Percentiles rank a stretch among this genome's conserved stretches.
Conservation (phyloP, 2,329 filamentous ascomycete species). For the Ambrosiella xylebori region DNA sequence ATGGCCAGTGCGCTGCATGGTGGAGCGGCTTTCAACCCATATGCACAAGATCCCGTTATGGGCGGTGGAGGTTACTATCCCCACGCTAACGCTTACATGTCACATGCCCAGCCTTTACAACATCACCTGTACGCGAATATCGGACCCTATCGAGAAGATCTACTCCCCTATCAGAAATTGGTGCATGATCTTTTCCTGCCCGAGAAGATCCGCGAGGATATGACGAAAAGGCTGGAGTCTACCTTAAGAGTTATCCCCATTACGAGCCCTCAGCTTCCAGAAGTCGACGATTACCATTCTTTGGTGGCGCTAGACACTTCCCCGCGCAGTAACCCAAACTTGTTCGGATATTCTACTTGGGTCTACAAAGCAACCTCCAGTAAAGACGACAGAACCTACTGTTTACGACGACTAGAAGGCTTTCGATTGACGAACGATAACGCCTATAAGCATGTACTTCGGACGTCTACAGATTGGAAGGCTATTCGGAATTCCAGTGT, state of each 20-base stretch:
- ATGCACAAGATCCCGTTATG: slow-evolving; percentile 53
- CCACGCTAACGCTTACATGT: slow-evolving; percentile 32
- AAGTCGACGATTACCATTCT: slow-evolving; percentile 79
- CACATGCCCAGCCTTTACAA: slow-evolving; percentile 50
- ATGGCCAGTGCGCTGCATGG: slow-evolving; percentile 33
- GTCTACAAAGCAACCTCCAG: slow-evolving; percentile 84
- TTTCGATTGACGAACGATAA: slow-evolving; percentile 71
- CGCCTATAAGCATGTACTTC: slow-evolving; percentile 70
- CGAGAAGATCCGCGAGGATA: slow-evolving; percentile 69
- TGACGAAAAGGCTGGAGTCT: slow-evolving; percentile 77
- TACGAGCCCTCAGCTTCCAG: slow-evolving; percentile 47
- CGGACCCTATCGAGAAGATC: slow-evolving; percentile 63
- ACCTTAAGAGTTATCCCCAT: slow-evolving; percentile 70
- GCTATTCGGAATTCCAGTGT: slow-evolving; percentile 65
- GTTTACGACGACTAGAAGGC: slow-evolving; percentile 45
- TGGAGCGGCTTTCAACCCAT: slow-evolving; percentile 50
- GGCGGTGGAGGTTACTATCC: slow-evolving; percentile 50
- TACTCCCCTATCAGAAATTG: slow-evolving; percentile 69
- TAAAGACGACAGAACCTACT: slow-evolving; percentile 81
- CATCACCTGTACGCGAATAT: slow-evolving; percentile 88
- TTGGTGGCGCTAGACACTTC: slow-evolving; percentile 75
- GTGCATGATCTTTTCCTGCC: slow-evolving; percentile 85
- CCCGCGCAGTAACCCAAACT: slow-evolving; percentile 53
- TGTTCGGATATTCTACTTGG: slow-evolving; percentile 84
- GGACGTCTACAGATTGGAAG: slow-evolving; percentile 77